These are phyloP conservation scores for Chenopodium quinoa DNA, from an alignment of 148 eudicot species.

Conservation along the genomic window DNA sequence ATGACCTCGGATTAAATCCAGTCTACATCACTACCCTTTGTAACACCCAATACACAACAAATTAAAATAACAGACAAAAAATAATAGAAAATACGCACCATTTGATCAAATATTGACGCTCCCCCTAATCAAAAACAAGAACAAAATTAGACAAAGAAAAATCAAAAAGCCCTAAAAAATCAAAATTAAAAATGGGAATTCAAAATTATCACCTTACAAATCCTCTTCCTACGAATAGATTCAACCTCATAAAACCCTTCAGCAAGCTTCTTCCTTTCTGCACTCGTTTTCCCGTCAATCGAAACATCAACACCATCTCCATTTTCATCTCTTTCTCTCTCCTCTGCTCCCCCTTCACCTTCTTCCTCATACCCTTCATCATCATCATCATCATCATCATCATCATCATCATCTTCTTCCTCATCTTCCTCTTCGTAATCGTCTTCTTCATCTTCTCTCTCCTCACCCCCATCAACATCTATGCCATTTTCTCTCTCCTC, in stretches of 20 bases:
- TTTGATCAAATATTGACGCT: conserved; percentile 84
- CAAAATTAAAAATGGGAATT: neutral
- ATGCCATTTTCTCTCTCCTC: conserved; percentile 2
- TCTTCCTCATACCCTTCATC: conserved; percentile 14
- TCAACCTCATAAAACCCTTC: conserved; percentile 86
- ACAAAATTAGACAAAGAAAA: conserved; percentile 10
- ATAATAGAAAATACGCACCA: conserved; percentile 52
- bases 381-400: neutral
- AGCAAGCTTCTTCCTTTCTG: conserved; percentile 54
- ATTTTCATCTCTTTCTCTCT: conserved; percentile 1
- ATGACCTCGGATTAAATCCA: no score
- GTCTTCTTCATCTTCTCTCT: conserved; percentile 16
- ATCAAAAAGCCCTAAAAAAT: neutral
- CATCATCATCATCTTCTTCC: neutral
- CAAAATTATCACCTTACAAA: conserved; percentile 57
- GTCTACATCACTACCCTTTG: no score
- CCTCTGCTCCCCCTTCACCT: conserved; percentile 24
- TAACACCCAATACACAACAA: no score
- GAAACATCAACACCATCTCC: conserved; percentile 8
- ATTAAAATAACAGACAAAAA: no score
- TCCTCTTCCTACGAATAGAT: conserved; percentile 67
- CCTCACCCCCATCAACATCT: neutral
- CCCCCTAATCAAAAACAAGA: conserved; percentile 46
- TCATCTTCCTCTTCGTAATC: neutral
- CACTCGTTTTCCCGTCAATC: conserved; percentile 19